Evolutionary conservation across 2,329 filamentous ascomycete species (phyloP), one percentile per base, ranked within the genome.

Genomic region (Neurospora sp.): DNA sequence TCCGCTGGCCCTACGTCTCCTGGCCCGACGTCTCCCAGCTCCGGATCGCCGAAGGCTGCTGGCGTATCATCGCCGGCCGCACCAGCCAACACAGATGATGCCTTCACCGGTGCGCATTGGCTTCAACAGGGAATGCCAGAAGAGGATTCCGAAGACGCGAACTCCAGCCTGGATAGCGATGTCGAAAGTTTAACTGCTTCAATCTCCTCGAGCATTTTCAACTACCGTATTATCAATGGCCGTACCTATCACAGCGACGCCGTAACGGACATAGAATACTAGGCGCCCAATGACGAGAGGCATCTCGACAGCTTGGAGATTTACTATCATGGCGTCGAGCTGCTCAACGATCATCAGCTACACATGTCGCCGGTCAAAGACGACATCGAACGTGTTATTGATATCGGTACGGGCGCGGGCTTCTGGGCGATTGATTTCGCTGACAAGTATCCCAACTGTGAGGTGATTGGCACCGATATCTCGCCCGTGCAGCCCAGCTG

Each of bases 401-500:
- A 69, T 28, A 67, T 69, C 39, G 68, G 68, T 17, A 88, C 85
- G 7, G 89, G 89, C 17, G 28, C 78, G 79, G 82, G 82, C 38
- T 77, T 83, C 13, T 87, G 86, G 85, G 85, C 84, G 2, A 83
- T 87, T 69, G 81, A 83, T 68, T 58, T 80, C 68, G 77, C 80
- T 73, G 76, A 84, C 68, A 71, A 80, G 7, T 82, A 82, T 46
- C 83, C 84, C 36, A 75, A 79, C 71, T 81, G 76, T 73, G 80
- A 75, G 79, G 86, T 78, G 11, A 82, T 82, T 67, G 85, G 86
- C 19, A 86, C 84, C 10, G 86, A 88, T 74, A 79, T 88, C 19
- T 87, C 85, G 9, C 85, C 86, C 1, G 86, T 87, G 9, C 86
- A 88, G 72, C 85, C 86, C 0, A 79, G 77, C 38, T 85, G 84